Evolutionary conservation across 2,329 filamentous ascomycete species (phyloP).

Genomic region (Neoscytalidium dimidiatum): DNA sequence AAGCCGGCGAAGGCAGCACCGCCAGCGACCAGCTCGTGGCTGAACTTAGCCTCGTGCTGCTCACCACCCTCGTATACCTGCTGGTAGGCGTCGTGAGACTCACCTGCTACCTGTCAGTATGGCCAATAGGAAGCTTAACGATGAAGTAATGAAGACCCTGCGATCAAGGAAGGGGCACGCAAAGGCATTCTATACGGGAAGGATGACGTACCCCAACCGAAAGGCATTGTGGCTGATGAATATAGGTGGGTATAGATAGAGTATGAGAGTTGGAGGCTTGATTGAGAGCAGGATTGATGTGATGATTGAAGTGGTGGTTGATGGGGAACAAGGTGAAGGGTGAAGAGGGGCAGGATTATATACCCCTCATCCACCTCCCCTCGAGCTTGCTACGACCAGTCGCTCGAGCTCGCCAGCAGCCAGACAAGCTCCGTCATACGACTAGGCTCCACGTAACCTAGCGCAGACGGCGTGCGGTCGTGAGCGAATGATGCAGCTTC

Average conservation of each 20-base stretch:
- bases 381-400: background rate
- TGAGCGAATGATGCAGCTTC: background rate
- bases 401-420: background rate
- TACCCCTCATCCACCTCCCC: background rate
- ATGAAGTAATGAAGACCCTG: background rate
- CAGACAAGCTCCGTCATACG: background rate
- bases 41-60: conserved; percentile 63
- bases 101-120: conserved; percentile 39
- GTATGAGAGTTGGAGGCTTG: background rate
- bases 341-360: conserved; percentile 10
- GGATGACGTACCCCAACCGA: conserved; percentile 43
- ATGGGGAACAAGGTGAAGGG: conserved; percentile 1
- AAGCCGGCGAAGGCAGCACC: conserved; percentile 78
- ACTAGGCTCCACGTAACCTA: conserved; percentile 11
- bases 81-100: conserved; percentile 56
- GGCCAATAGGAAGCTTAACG: background rate
- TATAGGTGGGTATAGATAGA: background rate
- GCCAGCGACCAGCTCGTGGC: conserved; percentile 74
- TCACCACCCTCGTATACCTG: conserved; percentile 54
- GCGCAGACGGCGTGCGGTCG: conserved; percentile 2
- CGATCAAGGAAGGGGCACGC: background rate
- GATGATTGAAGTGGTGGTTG: conserved; percentile 3
- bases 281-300: background rate
- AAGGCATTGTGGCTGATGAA: conserved; percentile 41
- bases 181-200: background rate